Evolutionary conservation across 352 stramenopile species (phyloP).

Genomic region (Globisporangium echinulatum): DNA sequence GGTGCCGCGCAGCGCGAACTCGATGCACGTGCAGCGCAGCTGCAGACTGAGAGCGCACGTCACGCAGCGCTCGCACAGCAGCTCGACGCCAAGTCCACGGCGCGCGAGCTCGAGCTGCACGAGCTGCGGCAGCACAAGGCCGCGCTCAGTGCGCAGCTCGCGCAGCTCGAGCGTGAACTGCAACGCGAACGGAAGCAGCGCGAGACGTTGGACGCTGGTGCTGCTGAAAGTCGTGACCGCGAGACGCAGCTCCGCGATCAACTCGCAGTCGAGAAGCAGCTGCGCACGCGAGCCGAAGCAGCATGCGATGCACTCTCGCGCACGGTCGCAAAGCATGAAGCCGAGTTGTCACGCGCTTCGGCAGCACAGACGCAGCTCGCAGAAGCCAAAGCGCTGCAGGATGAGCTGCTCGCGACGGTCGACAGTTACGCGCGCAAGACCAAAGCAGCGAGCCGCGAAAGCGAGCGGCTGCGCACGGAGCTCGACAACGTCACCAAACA

Average conservation of each 20-base stretch:
- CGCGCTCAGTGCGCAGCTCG: conserved; percentile 18
- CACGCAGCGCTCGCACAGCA: conserved; percentile 20
- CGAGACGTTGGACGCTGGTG: conserved; percentile 19
- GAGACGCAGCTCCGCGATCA: conserved; percentile 17
- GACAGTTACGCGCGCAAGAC: conserved; percentile 31
- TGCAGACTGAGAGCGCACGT: conserved; percentile 5
- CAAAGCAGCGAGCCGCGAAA: conserved; percentile 23
- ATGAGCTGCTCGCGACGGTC: conserved; percentile 55
- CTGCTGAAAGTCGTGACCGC: conserved; percentile 12
- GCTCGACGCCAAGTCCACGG: conserved; percentile 8
- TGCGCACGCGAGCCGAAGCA: conserved; percentile 17
- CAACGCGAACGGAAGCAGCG: no score
- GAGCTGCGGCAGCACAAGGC: conserved; percentile 24
- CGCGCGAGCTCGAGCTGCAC: conserved; percentile 18
- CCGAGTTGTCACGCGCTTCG: conserved; percentile 11
- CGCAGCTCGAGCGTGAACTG: conserved; percentile 22
- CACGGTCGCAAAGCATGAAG: conserved; percentile 10
- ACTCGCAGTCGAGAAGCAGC: conserved; percentile 17
- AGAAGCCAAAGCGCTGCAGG: conserved; percentile 60
- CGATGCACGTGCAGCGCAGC: conserved; percentile 11
- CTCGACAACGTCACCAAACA: not conserved
- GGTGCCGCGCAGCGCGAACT: conserved; percentile 18
- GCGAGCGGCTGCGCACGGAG: conserved; percentile 22
- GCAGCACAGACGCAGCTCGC: conserved; percentile 34
- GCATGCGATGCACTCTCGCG: conserved; percentile 22